Evolutionary conservation across 2,329 filamentous ascomycete genomes (phyloP), one percentile per base, ranked within the genome.

Genomic region (Xylaria sp.): DNA sequence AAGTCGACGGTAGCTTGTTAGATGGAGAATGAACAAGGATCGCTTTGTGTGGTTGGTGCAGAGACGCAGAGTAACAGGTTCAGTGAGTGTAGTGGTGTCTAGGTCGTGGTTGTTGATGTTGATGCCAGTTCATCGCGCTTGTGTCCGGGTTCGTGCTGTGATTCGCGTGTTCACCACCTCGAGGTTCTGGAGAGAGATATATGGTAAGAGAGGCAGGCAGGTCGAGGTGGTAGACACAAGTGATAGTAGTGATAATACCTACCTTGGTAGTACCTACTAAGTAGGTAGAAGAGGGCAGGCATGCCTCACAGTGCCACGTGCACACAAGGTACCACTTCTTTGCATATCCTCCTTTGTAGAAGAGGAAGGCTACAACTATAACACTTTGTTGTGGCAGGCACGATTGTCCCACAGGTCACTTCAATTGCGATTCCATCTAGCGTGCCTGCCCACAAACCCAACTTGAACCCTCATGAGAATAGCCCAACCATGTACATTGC

Each of bases 391-490:
- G 15, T 5, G 23, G 56, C 39, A 50, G 52, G 65, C 50, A 60
- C 28, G 8, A 44, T 15, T 55, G 44, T 41, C 41, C 56, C 59
- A 50, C 55, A 58, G 37, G 59, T 69, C 52, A 44, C 66, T 50
- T 25, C 54, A 31, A 25, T 3, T 25, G 23, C 23, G 23, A 25
- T 25, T n/a, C 59, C 8, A 66, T 50, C 13, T 48, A 25, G 23
- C 31, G 52, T 67, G 56, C 67, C 57, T 69, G 31, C 61, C 51
- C 37, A 50, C 28, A 59, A 20, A 51, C 67, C 62, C n/a, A 20
- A n/a, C 28, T 28, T 28, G 28, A 28, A 28, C 28, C 15, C 28
- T 18, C 51, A 8, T 23, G 8, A 54, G 1, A 37, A 10, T 37
- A 54, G 51, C 51, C 25, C 28, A 31, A 31, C 20, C 51, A 31